Conservation (phyloP, 2,329 filamentous ascomycete species). For the Cordyceps farinosa region DNA sequence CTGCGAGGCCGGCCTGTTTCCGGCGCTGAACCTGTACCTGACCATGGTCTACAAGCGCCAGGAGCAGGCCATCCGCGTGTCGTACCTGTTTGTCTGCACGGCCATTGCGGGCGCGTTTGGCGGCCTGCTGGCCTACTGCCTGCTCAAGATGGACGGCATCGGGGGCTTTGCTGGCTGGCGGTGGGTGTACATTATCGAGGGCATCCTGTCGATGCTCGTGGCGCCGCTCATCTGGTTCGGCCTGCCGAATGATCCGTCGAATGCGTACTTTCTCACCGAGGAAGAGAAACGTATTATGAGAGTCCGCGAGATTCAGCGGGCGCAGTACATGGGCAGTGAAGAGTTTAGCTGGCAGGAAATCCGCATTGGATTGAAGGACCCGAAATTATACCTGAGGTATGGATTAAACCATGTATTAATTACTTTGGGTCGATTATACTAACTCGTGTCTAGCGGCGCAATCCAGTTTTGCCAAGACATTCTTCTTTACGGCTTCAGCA, state of each 20-base stretch:
- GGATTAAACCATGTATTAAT: slow-evolving; percentile 14
- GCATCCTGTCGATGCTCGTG: slow-evolving; percentile 41
- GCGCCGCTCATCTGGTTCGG: slow-evolving; percentile 43
- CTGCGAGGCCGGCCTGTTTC: slow-evolving; percentile 27
- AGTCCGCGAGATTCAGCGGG: slow-evolving; percentile 41
- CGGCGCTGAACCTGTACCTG: slow-evolving; percentile 27
- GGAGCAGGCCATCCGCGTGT: slow-evolving; percentile 52
- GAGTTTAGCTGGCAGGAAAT: slow-evolving; percentile 51
- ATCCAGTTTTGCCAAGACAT: slow-evolving; percentile 53
- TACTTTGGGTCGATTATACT: not conserved
- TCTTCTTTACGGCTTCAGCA: slow-evolving; percentile 54
- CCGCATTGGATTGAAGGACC: slow-evolving; percentile 43
- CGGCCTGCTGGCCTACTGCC: slow-evolving; percentile 44
- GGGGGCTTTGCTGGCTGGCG: slow-evolving; percentile 44
- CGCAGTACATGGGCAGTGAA: slow-evolving; percentile 46
- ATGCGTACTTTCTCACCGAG: slow-evolving; percentile 46
- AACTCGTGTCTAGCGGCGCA: slow-evolving; percentile 25
- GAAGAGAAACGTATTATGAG: slow-evolving; percentile 50
- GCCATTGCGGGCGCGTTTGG: slow-evolving; percentile 44
- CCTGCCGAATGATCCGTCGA: slow-evolving; percentile 43
- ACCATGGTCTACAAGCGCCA: slow-evolving; percentile 39
- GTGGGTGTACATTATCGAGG: slow-evolving; percentile 51
- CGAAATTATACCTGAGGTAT: slow-evolving; percentile 48
- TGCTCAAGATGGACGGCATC: slow-evolving; percentile 44
- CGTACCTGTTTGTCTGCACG: slow-evolving; percentile 46